A percentile compares a stretch with the other conserved stretches of the same genome.
phyloP scores from a whole-genome alignment of 2,329 filamentous ascomycete genomes.

The Elsinoe perseae region DNA sequence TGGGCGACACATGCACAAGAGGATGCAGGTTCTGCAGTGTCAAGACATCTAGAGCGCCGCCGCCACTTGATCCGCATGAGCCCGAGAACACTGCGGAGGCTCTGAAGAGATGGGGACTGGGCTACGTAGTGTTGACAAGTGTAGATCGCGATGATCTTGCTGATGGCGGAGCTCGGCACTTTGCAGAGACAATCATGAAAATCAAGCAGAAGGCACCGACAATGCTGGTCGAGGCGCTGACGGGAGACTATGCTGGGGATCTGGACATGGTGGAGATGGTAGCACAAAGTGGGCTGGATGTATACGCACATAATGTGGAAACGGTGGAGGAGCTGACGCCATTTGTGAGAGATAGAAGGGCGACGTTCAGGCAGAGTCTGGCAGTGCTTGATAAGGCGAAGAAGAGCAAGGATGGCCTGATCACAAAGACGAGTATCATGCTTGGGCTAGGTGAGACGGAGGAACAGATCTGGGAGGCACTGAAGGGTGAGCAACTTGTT shows the following conservation, averaged over 20 bases:
- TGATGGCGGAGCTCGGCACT: conserved; percentile 83
- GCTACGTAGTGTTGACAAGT: conserved; percentile 88
- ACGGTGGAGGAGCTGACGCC: conserved; percentile 87
- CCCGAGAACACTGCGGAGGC: conserved; percentile 96
- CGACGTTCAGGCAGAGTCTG: conserved; percentile 80
- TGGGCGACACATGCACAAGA: conserved; percentile 96
- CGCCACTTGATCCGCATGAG: conserved; percentile 88
- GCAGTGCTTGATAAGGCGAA: conserved; percentile 76
- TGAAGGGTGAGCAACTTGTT: conserved; percentile 49
- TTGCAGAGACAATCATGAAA: conserved; percentile 86
- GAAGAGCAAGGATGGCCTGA: conserved; percentile 63
- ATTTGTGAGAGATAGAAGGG: conserved; percentile 79
- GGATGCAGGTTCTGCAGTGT: conserved; percentile 96
- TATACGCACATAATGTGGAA: conserved; percentile 96
- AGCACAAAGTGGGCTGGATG: conserved; percentile 80
- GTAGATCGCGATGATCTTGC: conserved; percentile 89
- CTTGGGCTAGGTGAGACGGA: conserved; percentile 89
- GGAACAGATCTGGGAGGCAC: conserved; percentile 69
- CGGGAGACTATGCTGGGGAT: conserved; percentile 81
- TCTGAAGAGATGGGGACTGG: conserved; percentile 82
- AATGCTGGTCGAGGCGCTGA: conserved; percentile 73
- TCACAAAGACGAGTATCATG: conserved; percentile 99
- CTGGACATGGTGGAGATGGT: conserved; percentile 80
- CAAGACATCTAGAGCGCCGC: conserved; percentile 70
- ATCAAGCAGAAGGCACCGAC: conserved; percentile 70